Evolutionary conservation across 768 basidiomycete species (phyloP).

Genomic region (Collybiopsis luxurians): DNA sequence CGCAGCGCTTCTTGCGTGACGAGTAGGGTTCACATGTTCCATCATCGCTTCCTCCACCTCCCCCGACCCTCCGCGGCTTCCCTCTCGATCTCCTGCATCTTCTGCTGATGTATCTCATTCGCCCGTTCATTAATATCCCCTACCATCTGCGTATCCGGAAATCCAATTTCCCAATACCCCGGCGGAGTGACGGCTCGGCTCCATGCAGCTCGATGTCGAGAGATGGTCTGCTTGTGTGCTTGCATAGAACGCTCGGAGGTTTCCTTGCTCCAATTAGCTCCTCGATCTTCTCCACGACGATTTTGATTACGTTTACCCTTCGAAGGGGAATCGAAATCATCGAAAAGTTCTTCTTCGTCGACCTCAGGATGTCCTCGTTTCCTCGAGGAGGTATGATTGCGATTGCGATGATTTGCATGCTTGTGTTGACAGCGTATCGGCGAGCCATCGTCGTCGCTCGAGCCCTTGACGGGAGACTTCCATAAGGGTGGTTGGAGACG

Average conservation of each 20-base stretch:
- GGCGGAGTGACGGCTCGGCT: conserved; percentile 73
- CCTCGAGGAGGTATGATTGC: background rate
- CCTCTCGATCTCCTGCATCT: conserved; percentile 53
- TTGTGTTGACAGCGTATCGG: conserved; percentile 24
- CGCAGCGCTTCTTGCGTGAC: too few species aligned
- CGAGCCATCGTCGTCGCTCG: conserved; percentile 18
- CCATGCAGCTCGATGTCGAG: conserved; percentile 74
- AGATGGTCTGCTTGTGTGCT: conserved; percentile 68
- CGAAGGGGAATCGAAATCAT: background rate
- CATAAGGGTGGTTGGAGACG: conserved; percentile 70
- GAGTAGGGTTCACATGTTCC: too few species aligned
- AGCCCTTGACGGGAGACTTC: conserved; percentile 53
- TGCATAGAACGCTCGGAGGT: background rate
- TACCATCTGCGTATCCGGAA: conserved; percentile 83
- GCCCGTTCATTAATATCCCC: conserved; percentile 74
- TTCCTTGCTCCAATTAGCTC: too few species aligned
- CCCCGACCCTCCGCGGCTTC: conserved; percentile 54
- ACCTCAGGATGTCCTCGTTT: background rate
- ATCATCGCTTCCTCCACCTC: conserved; percentile 27
- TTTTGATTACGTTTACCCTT: background rate
- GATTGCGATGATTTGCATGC: conserved; percentile 15
- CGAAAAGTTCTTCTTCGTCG: background rate
- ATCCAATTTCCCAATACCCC: conserved; percentile 88
- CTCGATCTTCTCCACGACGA: too few species aligned
- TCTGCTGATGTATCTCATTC: conserved; percentile 66